A percentile compares a stretch with the other conserved stretches of the same genome.
Evolutionary conservation across 1,284 basidiomycete species (phyloP).

Genomic region (Cystobasidiaceae sp.): DNA sequence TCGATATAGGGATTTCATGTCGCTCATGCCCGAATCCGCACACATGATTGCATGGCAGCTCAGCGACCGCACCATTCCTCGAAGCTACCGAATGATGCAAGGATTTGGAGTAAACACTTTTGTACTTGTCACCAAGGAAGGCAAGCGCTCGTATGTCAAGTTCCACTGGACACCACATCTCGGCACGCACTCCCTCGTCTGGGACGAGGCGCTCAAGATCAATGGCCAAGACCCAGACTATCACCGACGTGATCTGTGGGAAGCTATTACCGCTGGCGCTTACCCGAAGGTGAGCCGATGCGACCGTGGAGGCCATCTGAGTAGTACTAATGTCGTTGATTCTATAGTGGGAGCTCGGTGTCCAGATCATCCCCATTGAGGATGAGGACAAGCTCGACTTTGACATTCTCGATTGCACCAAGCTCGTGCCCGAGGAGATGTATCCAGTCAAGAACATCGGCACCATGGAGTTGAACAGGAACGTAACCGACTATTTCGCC

Average conservation of each 20-base stretch:
- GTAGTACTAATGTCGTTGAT: too few species aligned
- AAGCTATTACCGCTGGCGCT: slow-evolving; percentile 19
- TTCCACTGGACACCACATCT: slow-evolving; percentile 75
- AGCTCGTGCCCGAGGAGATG: slow-evolving; percentile 71
- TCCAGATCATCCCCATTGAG: slow-evolving; percentile 65
- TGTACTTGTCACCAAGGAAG: slow-evolving; percentile 59
- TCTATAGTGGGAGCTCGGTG: slow-evolving; percentile 70
- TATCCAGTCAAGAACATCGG: slow-evolving; percentile 70
- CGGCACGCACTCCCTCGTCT: slow-evolving; percentile 67
- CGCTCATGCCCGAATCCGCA: slow-evolving; percentile 54
- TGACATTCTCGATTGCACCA: slow-evolving; percentile 77
- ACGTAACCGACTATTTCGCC: slow-evolving; percentile 62
- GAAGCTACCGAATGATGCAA: slow-evolving; percentile 78
- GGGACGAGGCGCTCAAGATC: slow-evolving; percentile 81
- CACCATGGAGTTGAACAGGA: slow-evolving; percentile 63
- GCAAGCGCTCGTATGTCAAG: slow-evolving; percentile 71
- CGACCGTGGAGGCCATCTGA: too few species aligned
- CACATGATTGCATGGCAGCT: slow-evolving; percentile 79
- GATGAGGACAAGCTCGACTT: slow-evolving; percentile 71
- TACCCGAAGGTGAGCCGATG: too few species aligned
- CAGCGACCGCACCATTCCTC: slow-evolving; percentile 73
- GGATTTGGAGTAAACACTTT: slow-evolving; percentile 46
- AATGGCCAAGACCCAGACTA: slow-evolving; percentile 62
- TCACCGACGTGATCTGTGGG: slow-evolving; percentile 32
- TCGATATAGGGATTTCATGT: slow-evolving; percentile 33